A percentile compares a stretch with the other conserved stretches of the same genome.
These are phyloP conservation scores for Termitomyces heimii DNA, from an alignment of 768 basidiomycete genomes.

Conservation along the genomic window DNA sequence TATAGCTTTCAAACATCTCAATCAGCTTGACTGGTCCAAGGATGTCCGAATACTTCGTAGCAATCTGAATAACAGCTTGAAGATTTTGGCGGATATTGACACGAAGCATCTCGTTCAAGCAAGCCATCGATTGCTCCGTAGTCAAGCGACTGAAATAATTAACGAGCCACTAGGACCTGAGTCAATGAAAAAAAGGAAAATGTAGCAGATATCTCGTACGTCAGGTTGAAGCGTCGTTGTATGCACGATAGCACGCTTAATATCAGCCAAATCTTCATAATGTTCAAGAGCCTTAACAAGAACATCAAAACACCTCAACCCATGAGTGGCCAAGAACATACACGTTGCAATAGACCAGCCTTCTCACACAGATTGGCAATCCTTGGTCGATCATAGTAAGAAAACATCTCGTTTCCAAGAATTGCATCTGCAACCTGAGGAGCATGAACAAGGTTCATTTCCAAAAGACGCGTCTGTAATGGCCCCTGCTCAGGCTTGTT, in stretches of 20 bases:
- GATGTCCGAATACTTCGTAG: conserved; percentile 98
- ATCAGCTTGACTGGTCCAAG: conserved; percentile 96
- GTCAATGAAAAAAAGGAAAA: neutral
- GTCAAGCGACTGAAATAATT: conserved; percentile 96
- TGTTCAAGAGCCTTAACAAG: conserved; percentile 85
- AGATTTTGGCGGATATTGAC: conserved; percentile 98
- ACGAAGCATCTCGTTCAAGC: conserved; percentile 94
- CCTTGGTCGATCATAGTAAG: conserved; percentile 91
- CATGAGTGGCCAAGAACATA: conserved; percentile 29
- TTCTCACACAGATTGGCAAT: conserved; percentile 99
- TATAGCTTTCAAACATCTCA: conserved; percentile 97
- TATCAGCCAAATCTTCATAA: conserved; percentile 97
- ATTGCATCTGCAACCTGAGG: conserved; percentile 99
- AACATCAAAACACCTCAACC: neutral
- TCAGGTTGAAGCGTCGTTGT: conserved; percentile 80
- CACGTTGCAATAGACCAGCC: conserved; percentile 91
- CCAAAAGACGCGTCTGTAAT: conserved; percentile 91
- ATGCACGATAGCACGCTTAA: conserved; percentile 97
- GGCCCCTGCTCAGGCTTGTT: conserved; percentile 97
- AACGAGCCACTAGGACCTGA: conserved; percentile 74
- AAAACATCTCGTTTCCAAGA: conserved; percentile 97
- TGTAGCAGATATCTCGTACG: conserved; percentile 33
- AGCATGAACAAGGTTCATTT: conserved; percentile 97
- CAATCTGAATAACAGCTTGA: conserved; percentile 93
- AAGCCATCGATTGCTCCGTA: conserved; percentile 94